Base-by-base conservation (phyloP, 139 green algal species). In the Limnomonas spitsbergensis region DNA sequence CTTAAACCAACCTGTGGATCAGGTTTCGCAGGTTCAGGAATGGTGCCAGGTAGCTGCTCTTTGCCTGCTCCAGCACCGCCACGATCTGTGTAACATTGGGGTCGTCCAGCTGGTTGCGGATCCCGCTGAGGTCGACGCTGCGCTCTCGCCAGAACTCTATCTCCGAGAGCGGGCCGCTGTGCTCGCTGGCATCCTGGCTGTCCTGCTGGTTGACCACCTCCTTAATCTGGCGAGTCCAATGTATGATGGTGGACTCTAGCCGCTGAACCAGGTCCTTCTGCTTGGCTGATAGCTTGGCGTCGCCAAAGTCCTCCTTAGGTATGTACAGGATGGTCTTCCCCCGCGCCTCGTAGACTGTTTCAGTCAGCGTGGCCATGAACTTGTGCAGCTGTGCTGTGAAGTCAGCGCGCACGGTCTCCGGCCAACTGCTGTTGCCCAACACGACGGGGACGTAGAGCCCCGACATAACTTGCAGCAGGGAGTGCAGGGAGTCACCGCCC, bases 141-240 rank as follows among this genome's bases (percentile, higher is more conserved):
- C 94, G 89, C 36, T 70, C 79, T 6, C 89, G 84, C 94, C 94
- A 98, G 75, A 96, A 96, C 67, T 92, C 84, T 47, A 96, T 95
- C 84, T 97, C 94, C 3, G 79, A 86, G 32, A 95, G 83, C 1
- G 93, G 93, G 88, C 93, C 61, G 39, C 71, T 84, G 29, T 88
- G 76, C 70, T 52, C 69, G 35, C 34, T 40, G 4, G 68, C 39
- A 40, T 79, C 67, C n/a, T 52, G 39, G 26, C 37, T 52, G 42
- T 73, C 78, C 53, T 73, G 83, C 71, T 88, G 74, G 78, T 91
- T 91, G 0, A 92, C 77, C 66, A 95, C 82, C 77, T 92, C 89
- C 76, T 93, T 94, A 76, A 97, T 91, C 80, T 97, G 92, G 0
- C 90, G 80, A 14, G 92, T 95, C 91, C 93, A 97, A 75, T 96